Base-by-base conservation (phyloP, 306 rosid species). In the Hippophae gyantsensis region DNA sequence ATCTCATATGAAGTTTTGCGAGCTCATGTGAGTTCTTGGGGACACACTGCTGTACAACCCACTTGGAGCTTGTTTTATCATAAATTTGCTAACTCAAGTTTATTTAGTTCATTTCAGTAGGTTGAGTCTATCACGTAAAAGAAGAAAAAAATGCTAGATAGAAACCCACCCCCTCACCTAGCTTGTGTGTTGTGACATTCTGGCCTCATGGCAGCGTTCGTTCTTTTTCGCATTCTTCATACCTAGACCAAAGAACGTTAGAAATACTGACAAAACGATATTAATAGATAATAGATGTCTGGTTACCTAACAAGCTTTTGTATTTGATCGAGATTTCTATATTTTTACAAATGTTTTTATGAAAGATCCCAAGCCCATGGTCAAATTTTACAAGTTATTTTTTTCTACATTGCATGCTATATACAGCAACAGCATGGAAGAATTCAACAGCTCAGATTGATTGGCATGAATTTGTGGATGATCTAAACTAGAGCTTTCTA, bases 371-470 rank as follows among this genome's bases (percentile, higher is more conserved):
- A 13, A 18, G 46, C 43, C 48, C 43, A 56, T 47, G 6, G 13
- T 60, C 14, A 7, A 38, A 54, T 26, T 52, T 27, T 65, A 10
- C 32, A 44, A 13, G 50, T 45, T 8, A 13, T 11, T 61, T 66
- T 38, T 18, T 60, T n/a, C 27, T 14, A 42, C 61, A n/a, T 38
- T 45, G 42, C 12, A 18, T 46, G 52, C 54, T 41, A 51, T 40
- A 62, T 54, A 73, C 66, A 73, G 54, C 18, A 41, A 23, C 7
- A 69, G 62, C 43, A 57, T 7, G 25, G 11, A 48, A 47, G 61
- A 47, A 51, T 47, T 58, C 54, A 57, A 44, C 69, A 25, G 64
- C 73, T 13, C 43, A 6, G 12, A 53, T 14, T 54, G 50, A 40
- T 42, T 25, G 51, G 72, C 44, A 8, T 61, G 58, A 44, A 55